Evolutionary conservation across 1,284 basidiomycete species (phyloP), one percentile per base, ranked within the genome.

Genomic region (Acaromyces ingoldii): DNA sequence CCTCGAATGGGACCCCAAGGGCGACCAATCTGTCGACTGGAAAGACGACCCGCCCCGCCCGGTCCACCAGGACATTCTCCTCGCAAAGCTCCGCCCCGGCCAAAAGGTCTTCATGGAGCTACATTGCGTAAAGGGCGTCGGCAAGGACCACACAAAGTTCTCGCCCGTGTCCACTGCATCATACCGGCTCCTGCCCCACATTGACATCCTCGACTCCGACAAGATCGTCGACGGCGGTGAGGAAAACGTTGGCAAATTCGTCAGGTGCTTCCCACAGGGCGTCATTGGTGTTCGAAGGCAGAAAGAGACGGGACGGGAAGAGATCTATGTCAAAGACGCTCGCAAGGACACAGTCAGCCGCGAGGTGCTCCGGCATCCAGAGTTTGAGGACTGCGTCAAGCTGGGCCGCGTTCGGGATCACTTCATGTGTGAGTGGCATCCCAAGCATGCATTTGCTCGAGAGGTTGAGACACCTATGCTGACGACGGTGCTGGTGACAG

Each of bases 101-200:
- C 88, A 92, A 74, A 80, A 81, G 43, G 80, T 96, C 37, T 81
- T 87, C 30, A 82, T 92, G 77, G 89, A 96, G 73, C 73, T 95
- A 55, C 92, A 98, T 74, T 92, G 91, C 42, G 81, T 92, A 55
- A 97, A 97, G 74, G 89, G 91, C 6, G 83, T 90, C n/a, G 92
- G 91, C 19, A 90, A 89, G 67, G 91, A 93, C 66, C 95, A 99
- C 72, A 91, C 95, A 37, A 99, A 99, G 75, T 98, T 89, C 77
- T 90, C 85, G 52, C 91, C 95, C n/a, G 95, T 98, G 46, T 63
- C 75, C 44, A 70, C 51, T 3, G 65, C 93, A 1, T 89, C 91
- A 2, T 99, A 98, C 76, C 87, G 93, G 42, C 81, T 97, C 3
- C 82, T 96, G 22, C 95, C 93, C 0, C 81, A 87, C 65, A 88